phyloP scores from a whole-genome alignment of 257 asterid species.

The Salvia splendens region DNA sequence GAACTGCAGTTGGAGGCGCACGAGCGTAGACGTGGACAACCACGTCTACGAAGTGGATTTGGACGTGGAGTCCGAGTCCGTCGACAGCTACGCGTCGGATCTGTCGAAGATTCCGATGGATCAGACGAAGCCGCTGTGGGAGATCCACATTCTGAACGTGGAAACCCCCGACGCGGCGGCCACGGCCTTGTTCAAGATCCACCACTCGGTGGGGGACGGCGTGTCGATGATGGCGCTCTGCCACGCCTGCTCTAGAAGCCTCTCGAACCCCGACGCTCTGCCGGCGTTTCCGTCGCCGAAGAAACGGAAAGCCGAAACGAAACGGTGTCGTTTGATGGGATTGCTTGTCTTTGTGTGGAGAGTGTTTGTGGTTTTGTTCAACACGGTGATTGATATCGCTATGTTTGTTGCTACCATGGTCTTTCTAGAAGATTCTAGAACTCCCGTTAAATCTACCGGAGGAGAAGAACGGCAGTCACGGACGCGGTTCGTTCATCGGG shows the following conservation, averaged over 20 bases:
- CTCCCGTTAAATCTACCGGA: slow-evolving; percentile 4
- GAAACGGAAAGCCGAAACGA: neutral
- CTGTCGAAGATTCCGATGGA: slow-evolving; percentile 36
- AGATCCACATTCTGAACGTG: slow-evolving; percentile 45
- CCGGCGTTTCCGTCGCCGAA: slow-evolving; percentile 36
- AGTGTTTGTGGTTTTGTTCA: neutral
- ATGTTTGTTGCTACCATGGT: neutral
- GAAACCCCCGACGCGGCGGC: slow-evolving; percentile 44
- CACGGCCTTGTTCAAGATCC: slow-evolving; percentile 29
- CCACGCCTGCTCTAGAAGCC: slow-evolving; percentile 41
- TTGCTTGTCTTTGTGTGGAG: neutral
- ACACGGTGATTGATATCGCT: neutral
- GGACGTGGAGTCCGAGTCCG: slow-evolving; percentile 36
- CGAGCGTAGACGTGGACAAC: slow-evolving; percentile 35
- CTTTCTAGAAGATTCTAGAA: neutral
- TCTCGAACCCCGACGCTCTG: slow-evolving; percentile 36
- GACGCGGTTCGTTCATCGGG: slow-evolving; percentile 6
- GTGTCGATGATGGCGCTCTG: slow-evolving; percentile 39
- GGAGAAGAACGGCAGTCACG: neutral
- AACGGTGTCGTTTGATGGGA: neutral
- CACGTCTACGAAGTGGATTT: slow-evolving; percentile 33
- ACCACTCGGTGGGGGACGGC: slow-evolving; percentile 56
- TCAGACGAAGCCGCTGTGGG: slow-evolving; percentile 48
- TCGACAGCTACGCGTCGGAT: slow-evolving; percentile 34
- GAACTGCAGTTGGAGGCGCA: slow-evolving; percentile 37